Percentiles rank a stretch among this genome's conserved stretches.
These are phyloP conservation scores for Rubus parviflorus DNA, from an alignment of 306 rosid species.

Conservation along the genomic window DNA sequence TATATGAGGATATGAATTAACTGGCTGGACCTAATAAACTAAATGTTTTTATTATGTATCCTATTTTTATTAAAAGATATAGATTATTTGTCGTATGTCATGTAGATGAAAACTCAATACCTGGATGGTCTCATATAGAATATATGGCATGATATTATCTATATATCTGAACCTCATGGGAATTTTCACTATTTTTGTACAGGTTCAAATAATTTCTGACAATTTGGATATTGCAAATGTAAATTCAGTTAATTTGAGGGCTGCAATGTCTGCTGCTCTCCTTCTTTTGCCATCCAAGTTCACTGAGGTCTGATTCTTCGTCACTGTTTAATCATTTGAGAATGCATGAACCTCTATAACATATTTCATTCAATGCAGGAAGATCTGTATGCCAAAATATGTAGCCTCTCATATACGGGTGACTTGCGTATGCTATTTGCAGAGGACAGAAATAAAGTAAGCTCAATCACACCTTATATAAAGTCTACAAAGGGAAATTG, in stretches of 20 bases:
- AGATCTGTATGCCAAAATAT: constrained; percentile 87
- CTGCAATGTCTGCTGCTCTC: constrained; percentile 82
- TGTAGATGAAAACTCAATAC: too few species aligned
- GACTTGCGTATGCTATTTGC: constrained; percentile 96
- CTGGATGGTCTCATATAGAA: not conserved
- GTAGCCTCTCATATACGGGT: constrained; percentile 85
- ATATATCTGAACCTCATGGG: constrained; percentile 2
- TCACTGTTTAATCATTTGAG: constrained; percentile 28
- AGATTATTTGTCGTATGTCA: not conserved
- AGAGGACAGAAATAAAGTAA: constrained; percentile 89
- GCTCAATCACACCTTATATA: constrained; percentile 23
- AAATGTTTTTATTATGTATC: not conserved
- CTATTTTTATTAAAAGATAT: not conserved
- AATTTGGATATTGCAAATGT: constrained; percentile 45
- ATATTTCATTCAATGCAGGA: constrained; percentile 49
- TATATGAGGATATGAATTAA: too few species aligned
- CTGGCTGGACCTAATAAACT: not conserved
- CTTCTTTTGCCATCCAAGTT: constrained; percentile 83
- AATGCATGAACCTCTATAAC: constrained; percentile 24
- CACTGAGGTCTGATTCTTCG: constrained; percentile 59
- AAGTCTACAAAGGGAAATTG: constrained; percentile 16
- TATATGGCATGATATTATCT: not conserved
- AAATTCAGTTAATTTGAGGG: constrained; percentile 77
- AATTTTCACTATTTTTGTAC: constrained; percentile 21
- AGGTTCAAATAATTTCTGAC: constrained; percentile 78